Evolutionary conservation across 2,329 filamentous ascomycete species (phyloP).

Genomic region (Xylaria hypoxylon): DNA sequence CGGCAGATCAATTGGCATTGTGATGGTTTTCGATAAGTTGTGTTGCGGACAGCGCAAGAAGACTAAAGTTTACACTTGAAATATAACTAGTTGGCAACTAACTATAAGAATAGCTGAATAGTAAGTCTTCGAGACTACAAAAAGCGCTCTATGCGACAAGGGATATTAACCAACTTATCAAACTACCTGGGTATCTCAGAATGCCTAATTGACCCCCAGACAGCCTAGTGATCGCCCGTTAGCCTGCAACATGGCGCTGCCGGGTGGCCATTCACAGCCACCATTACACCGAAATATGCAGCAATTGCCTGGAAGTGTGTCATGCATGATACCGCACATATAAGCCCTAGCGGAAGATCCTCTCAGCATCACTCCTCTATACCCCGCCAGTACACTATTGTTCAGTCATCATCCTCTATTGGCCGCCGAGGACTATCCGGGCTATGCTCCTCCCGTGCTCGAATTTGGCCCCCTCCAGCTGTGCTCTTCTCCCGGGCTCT

Average conservation of each 20-base stretch:
- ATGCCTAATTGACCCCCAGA: slow-evolving; percentile 11
- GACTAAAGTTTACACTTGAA: slow-evolving; percentile 1
- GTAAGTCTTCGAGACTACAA: neutral
- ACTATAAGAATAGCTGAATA: too few species aligned
- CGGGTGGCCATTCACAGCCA: slow-evolving; percentile 23
- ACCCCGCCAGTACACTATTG: too few species aligned
- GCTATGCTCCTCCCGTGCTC: slow-evolving; percentile 24
- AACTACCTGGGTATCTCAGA: neutral
- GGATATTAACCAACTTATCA: slow-evolving; percentile 9
- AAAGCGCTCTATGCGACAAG: neutral
- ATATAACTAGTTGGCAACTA: neutral
- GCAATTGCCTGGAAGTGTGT: too few species aligned
- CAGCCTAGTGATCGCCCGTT: slow-evolving; percentile 17
- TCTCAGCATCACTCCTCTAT: neutral
- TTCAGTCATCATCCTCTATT: slow-evolving; percentile 17
- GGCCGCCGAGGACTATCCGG: slow-evolving; percentile 24
- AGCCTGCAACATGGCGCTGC: neutral
- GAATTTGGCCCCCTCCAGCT: slow-evolving; percentile 17
- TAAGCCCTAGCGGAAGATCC: slow-evolving; percentile 10
- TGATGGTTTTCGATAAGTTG: neutral
- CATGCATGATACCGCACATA: too few species aligned
- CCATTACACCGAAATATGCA: slow-evolving; percentile 30
- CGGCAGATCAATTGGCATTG: slow-evolving; percentile 23
- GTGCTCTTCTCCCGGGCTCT: slow-evolving; percentile 11
- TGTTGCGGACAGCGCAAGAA: neutral